A percentile compares a stretch with the other conserved stretches of the same genome.
phyloP scores from a whole-genome alignment of 139 green algal species.

The Volvox reticuliferus region DNA sequence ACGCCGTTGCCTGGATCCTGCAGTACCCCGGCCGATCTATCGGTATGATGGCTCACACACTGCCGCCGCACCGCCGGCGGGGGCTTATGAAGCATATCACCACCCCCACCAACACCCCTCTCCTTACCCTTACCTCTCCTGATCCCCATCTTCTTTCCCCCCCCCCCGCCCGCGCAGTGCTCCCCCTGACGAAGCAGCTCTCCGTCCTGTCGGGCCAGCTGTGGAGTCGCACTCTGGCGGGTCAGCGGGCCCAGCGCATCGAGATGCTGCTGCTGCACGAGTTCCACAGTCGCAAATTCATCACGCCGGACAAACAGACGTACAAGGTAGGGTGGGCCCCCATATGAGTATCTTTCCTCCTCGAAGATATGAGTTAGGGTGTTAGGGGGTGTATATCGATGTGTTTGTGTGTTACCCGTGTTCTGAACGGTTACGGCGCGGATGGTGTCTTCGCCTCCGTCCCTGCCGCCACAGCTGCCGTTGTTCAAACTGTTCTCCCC shows the following conservation, averaged over 20 bases:
- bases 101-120: no score
- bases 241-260: slow-evolving; percentile 94
- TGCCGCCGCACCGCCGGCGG: slow-evolving; percentile 25
- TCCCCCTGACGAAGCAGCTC: slow-evolving; percentile 82
- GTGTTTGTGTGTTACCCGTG: no score
- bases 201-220: slow-evolving; percentile 85
- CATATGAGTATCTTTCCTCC: not conserved
- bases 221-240: slow-evolving; percentile 89
- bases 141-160: not conserved
- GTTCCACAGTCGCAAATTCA: slow-evolving; percentile 97
- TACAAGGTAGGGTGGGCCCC: slow-evolving; percentile 41
- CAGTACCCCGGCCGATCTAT: slow-evolving; percentile 33
- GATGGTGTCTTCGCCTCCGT: no score
- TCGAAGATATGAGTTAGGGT: no score
- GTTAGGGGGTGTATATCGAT: no score
- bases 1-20: slow-evolving; percentile 41
- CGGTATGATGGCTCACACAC: slow-evolving; percentile 44
- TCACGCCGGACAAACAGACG: slow-evolving; percentile 93
- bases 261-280: slow-evolving; percentile 99
- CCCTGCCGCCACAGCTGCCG: no score
- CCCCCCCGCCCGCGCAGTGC: slow-evolving; percentile 44
- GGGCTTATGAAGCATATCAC: slow-evolving; percentile 33
- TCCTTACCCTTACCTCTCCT: slow-evolving; percentile 8
- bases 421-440: no score
- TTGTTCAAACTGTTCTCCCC: no score